phyloP scores from a whole-genome alignment of 2,329 filamentous ascomycete species.

The Purpureocillium lavendulum region DNA sequence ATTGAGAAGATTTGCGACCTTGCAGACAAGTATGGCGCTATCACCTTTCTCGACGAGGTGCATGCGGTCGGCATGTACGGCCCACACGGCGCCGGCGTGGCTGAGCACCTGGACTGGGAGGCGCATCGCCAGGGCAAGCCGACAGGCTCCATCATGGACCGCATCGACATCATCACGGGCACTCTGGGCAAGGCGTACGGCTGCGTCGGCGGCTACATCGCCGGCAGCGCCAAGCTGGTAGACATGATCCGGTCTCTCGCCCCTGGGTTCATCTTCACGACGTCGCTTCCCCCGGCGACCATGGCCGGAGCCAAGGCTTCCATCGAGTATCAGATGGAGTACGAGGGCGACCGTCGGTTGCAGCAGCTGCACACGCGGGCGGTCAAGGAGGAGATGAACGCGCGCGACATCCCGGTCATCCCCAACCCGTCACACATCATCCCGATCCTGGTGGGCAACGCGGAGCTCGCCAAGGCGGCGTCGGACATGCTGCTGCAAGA shows the following conservation, averaged over 20 bases:
- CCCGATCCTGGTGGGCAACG: slow-evolving; percentile 87
- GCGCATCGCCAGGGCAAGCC: slow-evolving; percentile 68
- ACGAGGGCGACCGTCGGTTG: slow-evolving; percentile 78
- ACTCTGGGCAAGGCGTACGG: slow-evolving; percentile 97
- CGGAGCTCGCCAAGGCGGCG: slow-evolving; percentile 83
- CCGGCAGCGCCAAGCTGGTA: slow-evolving; percentile 76
- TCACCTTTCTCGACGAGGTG: slow-evolving; percentile 97
- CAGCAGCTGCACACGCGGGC: slow-evolving; percentile 95
- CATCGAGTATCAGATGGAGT: slow-evolving; percentile 86
- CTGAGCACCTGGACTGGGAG: slow-evolving; percentile 93
- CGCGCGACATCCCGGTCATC: slow-evolving; percentile 86
- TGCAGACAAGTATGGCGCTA: slow-evolving; percentile 92
- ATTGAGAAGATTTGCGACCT: slow-evolving; percentile 95
- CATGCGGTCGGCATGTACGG: slow-evolving; percentile 99
- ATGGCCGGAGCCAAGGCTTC: slow-evolving; percentile 91
- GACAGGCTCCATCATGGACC: slow-evolving; percentile 83
- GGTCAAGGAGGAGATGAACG: slow-evolving; percentile 76
- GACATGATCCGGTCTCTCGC: slow-evolving; percentile 92
- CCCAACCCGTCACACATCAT: slow-evolving; percentile 97
- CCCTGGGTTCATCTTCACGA: slow-evolving; percentile 98
- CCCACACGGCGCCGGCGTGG: slow-evolving; percentile 88
- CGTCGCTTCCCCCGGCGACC: slow-evolving; percentile 86
- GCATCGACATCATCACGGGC: slow-evolving; percentile 94
- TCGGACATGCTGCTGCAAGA: slow-evolving; percentile 87
- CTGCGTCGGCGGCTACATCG: slow-evolving; percentile 96